phyloP scores from a whole-genome alignment of 495 filamentous ascomycete genomes.

The Daldinia vernicosa region DNA sequence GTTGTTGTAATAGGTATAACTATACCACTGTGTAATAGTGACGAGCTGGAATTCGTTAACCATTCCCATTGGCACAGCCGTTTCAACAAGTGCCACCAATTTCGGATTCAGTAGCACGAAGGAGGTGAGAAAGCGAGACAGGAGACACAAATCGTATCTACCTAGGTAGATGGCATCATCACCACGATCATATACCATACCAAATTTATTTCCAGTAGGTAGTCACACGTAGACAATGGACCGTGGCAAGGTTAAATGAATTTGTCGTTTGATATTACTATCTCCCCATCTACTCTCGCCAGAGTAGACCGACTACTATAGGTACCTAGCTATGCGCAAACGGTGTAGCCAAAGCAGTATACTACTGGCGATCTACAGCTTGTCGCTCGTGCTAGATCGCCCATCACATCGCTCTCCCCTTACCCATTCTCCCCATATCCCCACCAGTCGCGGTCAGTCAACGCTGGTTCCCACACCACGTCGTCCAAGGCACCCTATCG shows the following conservation, averaged over 20 bases:
- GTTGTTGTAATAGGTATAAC: background rate
- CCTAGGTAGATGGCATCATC: too few species aligned
- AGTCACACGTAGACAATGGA: background rate
- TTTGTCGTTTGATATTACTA: slow-evolving; percentile 31
- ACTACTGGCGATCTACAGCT: slow-evolving; percentile 6
- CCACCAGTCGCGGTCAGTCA: background rate
- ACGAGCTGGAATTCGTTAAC: background rate
- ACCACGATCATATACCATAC: too few species aligned
- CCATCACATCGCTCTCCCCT: slow-evolving; percentile 1
- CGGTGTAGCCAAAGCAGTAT: slow-evolving; percentile 15
- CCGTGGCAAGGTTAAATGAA: background rate
- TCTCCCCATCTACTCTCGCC: slow-evolving; percentile 1
- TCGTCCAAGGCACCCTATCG: background rate
- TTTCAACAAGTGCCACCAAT: slow-evolving; percentile 17
- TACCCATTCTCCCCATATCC: background rate
- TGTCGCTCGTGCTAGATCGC: slow-evolving; percentile 1
- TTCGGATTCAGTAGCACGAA: background rate
- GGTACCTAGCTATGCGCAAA: slow-evolving; percentile 9
- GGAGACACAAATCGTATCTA: background rate
- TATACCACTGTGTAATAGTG: background rate
- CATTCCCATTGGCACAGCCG: background rate
- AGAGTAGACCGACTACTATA: background rate
- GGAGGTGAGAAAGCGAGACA: background rate
- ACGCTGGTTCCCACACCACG: slow-evolving; percentile 1
- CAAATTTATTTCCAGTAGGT: background rate